Evolutionary conservation across 495 filamentous ascomycete species (phyloP).

Genomic region (Aspergillus avenaceus): DNA sequence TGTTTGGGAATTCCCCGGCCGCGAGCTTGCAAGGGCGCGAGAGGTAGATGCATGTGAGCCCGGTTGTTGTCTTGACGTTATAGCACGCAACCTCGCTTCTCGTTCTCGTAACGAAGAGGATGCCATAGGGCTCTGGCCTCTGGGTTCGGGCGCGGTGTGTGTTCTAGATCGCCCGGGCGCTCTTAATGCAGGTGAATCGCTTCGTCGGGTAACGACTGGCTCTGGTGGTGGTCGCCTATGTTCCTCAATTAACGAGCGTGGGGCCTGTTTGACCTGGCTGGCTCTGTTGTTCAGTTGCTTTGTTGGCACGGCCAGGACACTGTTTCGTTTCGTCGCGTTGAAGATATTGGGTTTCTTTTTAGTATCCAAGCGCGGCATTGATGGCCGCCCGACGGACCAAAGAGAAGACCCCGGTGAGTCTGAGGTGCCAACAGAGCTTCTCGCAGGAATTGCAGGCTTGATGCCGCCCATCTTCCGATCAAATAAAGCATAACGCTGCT

Average conservation of each 20-base stretch:
- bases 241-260: conserved; percentile 38
- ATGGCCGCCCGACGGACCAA: conserved; percentile 17
- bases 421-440: not conserved
- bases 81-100: conserved; percentile 27
- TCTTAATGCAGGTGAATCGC: conserved; percentile 9
- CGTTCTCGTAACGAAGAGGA: conserved; percentile 23
- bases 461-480: conserved; percentile 27
- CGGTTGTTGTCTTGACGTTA: conserved; percentile 20
- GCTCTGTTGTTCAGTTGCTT: conserved; percentile 36
- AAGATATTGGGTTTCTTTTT: conserved; percentile 40
- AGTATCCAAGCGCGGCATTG: conserved; percentile 9
- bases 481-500: conserved; percentile 22
- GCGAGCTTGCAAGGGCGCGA: not conserved
- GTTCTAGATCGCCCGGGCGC: conserved; percentile 19
- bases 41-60: conserved; percentile 4
- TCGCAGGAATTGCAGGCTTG: conserved; percentile 12
- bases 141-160: not conserved
- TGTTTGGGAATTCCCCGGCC: not conserved
- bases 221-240: conserved; percentile 29
- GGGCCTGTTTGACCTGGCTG: conserved; percentile 34
- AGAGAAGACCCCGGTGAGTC: conserved; percentile 11
- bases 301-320: conserved; percentile 33
- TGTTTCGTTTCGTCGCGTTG: conserved; percentile 30
- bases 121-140: conserved; percentile 2
- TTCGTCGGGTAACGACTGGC: conserved; percentile 8